These are phyloP conservation scores for Ustilago shanxiensis DNA, from an alignment of 1,284 basidiomycete genomes.

Conservation along the genomic window DNA sequence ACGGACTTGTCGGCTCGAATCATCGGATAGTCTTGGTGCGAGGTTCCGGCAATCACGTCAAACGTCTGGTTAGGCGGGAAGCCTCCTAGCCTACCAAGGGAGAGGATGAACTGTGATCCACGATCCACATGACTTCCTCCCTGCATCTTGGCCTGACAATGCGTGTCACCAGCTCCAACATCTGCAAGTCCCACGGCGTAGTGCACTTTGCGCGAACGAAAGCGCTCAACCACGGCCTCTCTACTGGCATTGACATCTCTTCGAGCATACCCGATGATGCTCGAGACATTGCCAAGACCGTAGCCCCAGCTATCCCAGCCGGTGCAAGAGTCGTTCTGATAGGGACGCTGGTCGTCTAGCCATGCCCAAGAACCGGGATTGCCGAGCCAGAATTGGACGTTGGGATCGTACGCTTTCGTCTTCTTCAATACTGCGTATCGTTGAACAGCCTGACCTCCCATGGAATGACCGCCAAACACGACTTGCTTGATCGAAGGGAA, in stretches of 20 bases:
- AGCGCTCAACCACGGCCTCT: constrained; percentile 52
- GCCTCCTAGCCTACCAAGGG: constrained; percentile 34
- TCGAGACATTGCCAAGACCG: constrained; percentile 50
- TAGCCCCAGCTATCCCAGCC: constrained; percentile 58
- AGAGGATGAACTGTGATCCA: constrained; percentile 58
- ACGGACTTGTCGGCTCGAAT: constrained; percentile 58
- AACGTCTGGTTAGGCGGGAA: constrained; percentile 58
- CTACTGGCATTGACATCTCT: constrained; percentile 54
- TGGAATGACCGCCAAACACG: constrained; percentile 65
- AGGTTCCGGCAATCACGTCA: constrained; percentile 59
- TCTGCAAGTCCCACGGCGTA: constrained; percentile 62
- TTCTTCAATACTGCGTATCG: constrained; percentile 63
- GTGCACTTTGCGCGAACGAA: constrained; percentile 50
- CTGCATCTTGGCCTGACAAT: constrained; percentile 61
- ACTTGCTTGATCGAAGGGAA: constrained; percentile 64
- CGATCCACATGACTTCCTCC: constrained; percentile 65
- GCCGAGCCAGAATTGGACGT: constrained; percentile 63
- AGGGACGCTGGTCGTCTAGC: constrained; percentile 51
- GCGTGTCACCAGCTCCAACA: constrained; percentile 63
- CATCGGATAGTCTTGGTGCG: constrained; percentile 68
- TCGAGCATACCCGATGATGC: constrained; percentile 50
- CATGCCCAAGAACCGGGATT: constrained; percentile 67
- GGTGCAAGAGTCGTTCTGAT: constrained; percentile 28
- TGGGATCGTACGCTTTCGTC: constrained; percentile 59
- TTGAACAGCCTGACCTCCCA: constrained; percentile 62